Base-by-base conservation (phyloP, 345 rosid species). In the Rhodamnia rubescens region DNA sequence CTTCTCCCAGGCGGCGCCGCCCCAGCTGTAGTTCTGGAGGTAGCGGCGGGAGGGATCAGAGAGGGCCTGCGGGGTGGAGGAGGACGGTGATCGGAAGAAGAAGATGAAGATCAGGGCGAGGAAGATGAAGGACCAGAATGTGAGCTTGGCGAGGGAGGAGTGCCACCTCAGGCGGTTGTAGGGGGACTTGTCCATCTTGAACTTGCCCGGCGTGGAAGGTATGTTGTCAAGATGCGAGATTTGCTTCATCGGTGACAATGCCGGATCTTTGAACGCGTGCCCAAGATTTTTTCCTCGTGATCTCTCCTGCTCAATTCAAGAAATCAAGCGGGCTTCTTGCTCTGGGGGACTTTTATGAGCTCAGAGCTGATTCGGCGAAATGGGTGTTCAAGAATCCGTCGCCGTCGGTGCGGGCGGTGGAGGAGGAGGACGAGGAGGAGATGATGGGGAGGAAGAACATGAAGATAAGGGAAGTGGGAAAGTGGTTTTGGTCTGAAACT, bases 131-230 rank as follows among this genome's bases (percentile, higher is more conserved):
- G 98, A 94, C 97, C 98, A 92, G 83, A 97, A 94, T 88, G 96
- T 91, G 85, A 95, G 95, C 85, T 95, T 97, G 42, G 92, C 92
- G n/a, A 91, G 87, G 6, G 97, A 94, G 5, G 95, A 92, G 85
- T 95, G 99, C 91, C 94, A 92, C 86, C 98, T 88, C 83, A 91
- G 92, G 85, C 88, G 87, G 5, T 89, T 59, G 88, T 92, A 94
- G 0, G 96, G 89, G 14, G 98, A 92, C 89, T 94, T 96, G 36
- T 96, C 99, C 93, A 96, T 95, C 95, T 96, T 96, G 96, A 96
- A 95, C 85, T 96, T 96, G 56, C 98, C 99, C 4, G 98, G 96
- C 53, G 98, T 95, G 54, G 98, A 95, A 15, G 99, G 98, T 75
- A 86, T 92, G 88, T 94, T 87, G 84, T 96, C 96, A 87, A 91